phyloP scores from a whole-genome alignment of 1,284 basidiomycete species.

The Ganoderma resinaceum region DNA sequence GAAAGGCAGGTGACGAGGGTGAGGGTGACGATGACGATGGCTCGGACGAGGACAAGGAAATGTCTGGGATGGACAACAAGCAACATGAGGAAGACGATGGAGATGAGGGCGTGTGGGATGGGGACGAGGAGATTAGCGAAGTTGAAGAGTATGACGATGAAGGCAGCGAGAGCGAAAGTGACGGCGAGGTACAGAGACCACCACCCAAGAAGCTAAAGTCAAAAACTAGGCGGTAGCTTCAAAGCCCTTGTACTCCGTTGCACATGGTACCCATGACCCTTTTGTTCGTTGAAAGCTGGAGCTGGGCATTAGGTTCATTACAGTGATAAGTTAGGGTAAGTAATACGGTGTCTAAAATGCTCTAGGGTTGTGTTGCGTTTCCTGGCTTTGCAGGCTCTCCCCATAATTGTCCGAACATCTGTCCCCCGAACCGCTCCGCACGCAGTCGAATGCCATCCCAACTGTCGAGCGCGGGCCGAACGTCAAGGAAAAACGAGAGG shows the following conservation, averaged over 20 bases:
- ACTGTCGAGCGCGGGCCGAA: constrained; percentile 90
- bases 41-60: constrained; percentile 45
- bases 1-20: constrained; percentile 48
- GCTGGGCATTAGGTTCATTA: constrained; percentile 9
- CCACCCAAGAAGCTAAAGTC: constrained; percentile 48
- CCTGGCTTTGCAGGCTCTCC: constrained; percentile 34
- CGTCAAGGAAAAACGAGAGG: constrained; percentile 92
- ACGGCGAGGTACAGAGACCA: constrained; percentile 43
- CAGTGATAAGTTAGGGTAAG: constrained; percentile 3
- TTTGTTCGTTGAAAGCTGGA: neutral
- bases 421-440: constrained; percentile 55
- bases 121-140: constrained; percentile 70
- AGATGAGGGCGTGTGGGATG: constrained; percentile 61
- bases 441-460: constrained; percentile 91
- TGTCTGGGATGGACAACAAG: constrained; percentile 45
- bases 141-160: constrained; percentile 50
- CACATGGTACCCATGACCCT: neutral
- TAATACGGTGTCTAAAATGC: neutral
- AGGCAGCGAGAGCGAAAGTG: constrained; percentile 41
- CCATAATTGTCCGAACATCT: constrained; percentile 45
- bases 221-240: constrained; percentile 46
- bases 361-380: constrained; percentile 26
- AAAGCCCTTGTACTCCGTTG: neutral
- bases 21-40: constrained; percentile 52
- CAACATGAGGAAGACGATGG: constrained; percentile 50